A percentile compares a stretch with the other conserved stretches of the same genome.
These are phyloP conservation scores for Nemania diffusa DNA, from an alignment of 2,329 filamentous ascomycete genomes.

Conservation along the genomic window DNA sequence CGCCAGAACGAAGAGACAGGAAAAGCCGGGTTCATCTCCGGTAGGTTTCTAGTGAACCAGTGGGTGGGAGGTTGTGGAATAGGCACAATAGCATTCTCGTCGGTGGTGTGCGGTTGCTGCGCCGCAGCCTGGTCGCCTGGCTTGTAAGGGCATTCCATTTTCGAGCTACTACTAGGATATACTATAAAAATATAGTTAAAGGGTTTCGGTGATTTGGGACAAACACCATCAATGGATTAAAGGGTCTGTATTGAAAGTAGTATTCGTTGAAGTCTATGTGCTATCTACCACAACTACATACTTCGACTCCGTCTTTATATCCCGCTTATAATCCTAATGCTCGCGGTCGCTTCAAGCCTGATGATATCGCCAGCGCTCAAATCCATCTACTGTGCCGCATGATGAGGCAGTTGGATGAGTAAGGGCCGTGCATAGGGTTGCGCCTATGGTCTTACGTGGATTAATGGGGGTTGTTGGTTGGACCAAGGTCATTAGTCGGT, in stretches of 20 bases:
- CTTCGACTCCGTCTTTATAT: conserved; percentile 20
- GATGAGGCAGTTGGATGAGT: conserved; percentile 13
- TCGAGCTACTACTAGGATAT: neutral
- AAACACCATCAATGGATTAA: neutral
- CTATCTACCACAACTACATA: neutral
- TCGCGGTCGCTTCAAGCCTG: neutral
- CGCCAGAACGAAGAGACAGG: conserved; percentile 25
- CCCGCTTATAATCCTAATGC: neutral
- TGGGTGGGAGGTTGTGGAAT: conserved; percentile 32
- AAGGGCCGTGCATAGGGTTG: conserved; percentile 20
- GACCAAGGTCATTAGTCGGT: neutral
- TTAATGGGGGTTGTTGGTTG: neutral
- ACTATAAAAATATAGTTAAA: neutral
- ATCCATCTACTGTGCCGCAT: conserved; percentile 14
- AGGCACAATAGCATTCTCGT: conserved; percentile 18
- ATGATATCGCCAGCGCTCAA: conserved; percentile 2
- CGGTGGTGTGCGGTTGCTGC: conserved; percentile 9
- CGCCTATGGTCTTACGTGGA: neutral
- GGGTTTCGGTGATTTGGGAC: neutral
- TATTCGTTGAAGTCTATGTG: neutral
- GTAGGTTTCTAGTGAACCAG: conserved; percentile 29
- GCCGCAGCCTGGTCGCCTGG: conserved; percentile 3
- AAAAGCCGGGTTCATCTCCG: conserved; percentile 29
- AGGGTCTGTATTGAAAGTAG: neutral
- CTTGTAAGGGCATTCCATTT: conserved; percentile 28